Conservation (phyloP, 208 protist genomes). For the Acanthamoeba sp. region DNA sequence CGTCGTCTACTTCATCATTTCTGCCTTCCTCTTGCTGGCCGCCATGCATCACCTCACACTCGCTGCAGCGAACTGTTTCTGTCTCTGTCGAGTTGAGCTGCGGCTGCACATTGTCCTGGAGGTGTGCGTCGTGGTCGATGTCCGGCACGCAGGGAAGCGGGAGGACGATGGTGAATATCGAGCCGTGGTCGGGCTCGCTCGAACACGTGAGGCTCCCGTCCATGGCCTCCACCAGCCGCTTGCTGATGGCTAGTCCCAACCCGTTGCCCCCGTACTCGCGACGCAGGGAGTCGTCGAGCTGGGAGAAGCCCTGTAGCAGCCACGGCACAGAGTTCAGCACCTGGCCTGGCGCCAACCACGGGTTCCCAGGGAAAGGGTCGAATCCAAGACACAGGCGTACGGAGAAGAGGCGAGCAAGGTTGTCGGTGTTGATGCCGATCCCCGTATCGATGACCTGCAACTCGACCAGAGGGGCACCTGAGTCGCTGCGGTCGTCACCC, state of each 20-base stretch:
- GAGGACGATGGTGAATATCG: not conserved
- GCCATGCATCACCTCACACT: not conserved
- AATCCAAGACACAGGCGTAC: too few species aligned
- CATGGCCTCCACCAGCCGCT: slow-evolving; percentile 73
- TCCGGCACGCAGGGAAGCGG: not conserved
- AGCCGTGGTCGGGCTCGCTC: not conserved
- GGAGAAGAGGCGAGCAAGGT: not conserved
- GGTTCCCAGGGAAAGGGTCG: too few species aligned
- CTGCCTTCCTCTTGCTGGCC: too few species aligned
- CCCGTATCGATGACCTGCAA: slow-evolving; percentile 1
- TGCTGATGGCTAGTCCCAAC: slow-evolving; percentile 83
- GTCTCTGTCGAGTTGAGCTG: too few species aligned
- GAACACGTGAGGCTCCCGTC: not conserved
- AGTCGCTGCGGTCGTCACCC: too few species aligned
- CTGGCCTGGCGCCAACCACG: not conserved
- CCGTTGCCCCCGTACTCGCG: slow-evolving; percentile 81
- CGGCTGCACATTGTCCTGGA: too few species aligned
- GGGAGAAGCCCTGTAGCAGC: slow-evolving; percentile 73
- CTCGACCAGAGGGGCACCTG: not conserved
- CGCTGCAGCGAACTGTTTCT: not conserved
- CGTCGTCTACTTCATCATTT: not conserved
- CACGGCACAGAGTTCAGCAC: not conserved
- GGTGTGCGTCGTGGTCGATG: too few species aligned
- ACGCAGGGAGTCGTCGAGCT: slow-evolving; percentile 69
- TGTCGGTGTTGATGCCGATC: slow-evolving; percentile 6